Base-by-base conservation (phyloP, 768 basidiomycete species). In the Suillus hirtellus region DNA sequence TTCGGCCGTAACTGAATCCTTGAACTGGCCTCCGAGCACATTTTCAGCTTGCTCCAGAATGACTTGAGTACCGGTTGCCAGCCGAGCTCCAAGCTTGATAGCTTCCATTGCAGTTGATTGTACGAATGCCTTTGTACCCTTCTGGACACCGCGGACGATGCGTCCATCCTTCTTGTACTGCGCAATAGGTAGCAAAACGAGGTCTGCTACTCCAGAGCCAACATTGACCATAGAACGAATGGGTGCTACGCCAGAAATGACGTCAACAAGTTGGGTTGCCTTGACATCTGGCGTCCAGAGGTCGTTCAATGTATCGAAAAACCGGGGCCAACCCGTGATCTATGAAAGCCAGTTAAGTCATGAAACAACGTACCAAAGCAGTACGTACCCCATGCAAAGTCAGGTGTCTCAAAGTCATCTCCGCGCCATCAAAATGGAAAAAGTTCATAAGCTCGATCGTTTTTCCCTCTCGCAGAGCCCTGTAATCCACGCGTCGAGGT, bases 211-310 rank as follows among this genome's bases (percentile, higher is more conserved):
- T 15, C 97, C 97, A 19, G 95, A 94, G 14, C 97, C 97, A 60
- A 99, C 95, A 66, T 99, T 98, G 68, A 99, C 96, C 65, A 98
- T 84, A 0, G 96, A 98, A 19, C 96, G 90, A 65, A 99, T 96
- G 1, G 97, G 97, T 12, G 95, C 86, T 3, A 99, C 95, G 7
- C 97, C 97, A 27, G 96, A 96, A 60, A 99, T 92, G 58, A 99
- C 93, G 66, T 99, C 96, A 17, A 93, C 93, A 12, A 99, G 85
- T 72, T 99, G 97, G 10, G 97, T 98, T 14, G 97, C 95, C 75
- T 98, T 99, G 60, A 99, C 97, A 74, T 99, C 97, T 4, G 97
- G 97, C 0, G 97, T 98, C 97, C 97, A 99, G 31, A 99, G 80
- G 70, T 99, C 96, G 68, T 99, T 97, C n/a, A 99, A 79, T 50